Percentiles rank a stretch among this genome's conserved stretches.
Conservation (phyloP, 2,329 filamentous ascomycete species). For the Tolypocladium guangdongense region DNA sequence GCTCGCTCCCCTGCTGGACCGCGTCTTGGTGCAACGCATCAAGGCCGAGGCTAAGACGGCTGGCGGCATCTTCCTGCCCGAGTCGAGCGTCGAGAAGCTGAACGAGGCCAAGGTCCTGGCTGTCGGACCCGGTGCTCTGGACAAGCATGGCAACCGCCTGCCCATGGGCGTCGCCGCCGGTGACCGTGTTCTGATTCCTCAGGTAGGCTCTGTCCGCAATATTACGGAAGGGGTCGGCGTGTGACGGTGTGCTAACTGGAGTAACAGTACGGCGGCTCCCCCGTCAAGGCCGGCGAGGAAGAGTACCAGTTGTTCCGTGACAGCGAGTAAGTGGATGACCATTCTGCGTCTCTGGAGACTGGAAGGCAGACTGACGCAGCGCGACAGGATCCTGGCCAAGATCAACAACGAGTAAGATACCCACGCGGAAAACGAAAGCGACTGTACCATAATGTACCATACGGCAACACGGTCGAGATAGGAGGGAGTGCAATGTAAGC, state of each 20-base stretch:
- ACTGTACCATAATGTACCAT: constrained; percentile 27
- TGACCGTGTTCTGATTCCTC: constrained; percentile 91
- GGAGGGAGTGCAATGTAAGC: not conserved
- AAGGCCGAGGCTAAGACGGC: constrained; percentile 97
- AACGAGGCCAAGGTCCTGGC: constrained; percentile 96
- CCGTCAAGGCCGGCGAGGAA: constrained; percentile 95
- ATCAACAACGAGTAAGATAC: constrained; percentile 82
- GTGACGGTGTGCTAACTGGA: constrained; percentile 12
- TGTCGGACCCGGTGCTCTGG: constrained; percentile 78
- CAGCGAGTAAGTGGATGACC: constrained; percentile 67
- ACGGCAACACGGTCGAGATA: constrained; percentile 9
- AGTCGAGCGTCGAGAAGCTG: constrained; percentile 93
- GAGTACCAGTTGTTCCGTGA: constrained; percentile 95
- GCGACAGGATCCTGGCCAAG: constrained; percentile 84
- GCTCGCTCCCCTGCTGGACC: constrained; percentile 92
- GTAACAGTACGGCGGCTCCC: constrained; percentile 77
- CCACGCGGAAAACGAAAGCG: constrained; percentile 9
- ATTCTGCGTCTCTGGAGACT: not conserved
- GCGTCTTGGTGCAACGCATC: constrained; percentile 93
- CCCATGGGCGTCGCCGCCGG: constrained; percentile 72
- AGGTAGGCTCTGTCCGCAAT: constrained; percentile 46
- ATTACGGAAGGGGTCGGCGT: not conserved
- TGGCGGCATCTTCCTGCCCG: constrained; percentile 93
- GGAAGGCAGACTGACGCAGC: not conserved
- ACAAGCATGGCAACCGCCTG: constrained; percentile 82